A percentile compares a stretch with the other conserved stretches of the same genome.
Evolutionary conservation across 1,284 basidiomycete species (phyloP).

Genomic region (Peniophora sp.): DNA sequence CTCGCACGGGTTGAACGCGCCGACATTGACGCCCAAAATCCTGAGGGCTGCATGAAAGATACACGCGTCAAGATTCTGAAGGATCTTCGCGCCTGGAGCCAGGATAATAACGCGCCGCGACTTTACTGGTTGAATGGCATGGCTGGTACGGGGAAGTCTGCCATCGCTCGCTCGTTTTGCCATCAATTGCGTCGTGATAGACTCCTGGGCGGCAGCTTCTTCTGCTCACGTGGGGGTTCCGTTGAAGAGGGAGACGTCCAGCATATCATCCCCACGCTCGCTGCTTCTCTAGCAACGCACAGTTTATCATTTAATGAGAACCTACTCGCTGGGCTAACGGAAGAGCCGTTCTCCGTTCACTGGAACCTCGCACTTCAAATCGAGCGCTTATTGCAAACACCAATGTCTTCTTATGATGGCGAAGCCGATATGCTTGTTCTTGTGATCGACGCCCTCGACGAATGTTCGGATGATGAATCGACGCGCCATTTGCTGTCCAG

Average conservation of each 20-base stretch:
- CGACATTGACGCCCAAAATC: not conserved
- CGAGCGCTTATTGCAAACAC: not conserved
- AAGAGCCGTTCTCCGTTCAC: not conserved
- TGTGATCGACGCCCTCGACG: not conserved
- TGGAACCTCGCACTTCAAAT: not conserved
- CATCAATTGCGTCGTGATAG: constrained; percentile 1
- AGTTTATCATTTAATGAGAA: not conserved
- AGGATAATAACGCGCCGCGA: constrained; percentile 1
- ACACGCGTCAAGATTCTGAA: constrained; percentile 11
- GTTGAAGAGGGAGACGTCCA: not conserved
- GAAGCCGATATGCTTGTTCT: not conserved
- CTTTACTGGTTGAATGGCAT: constrained; percentile 18
- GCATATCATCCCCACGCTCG: not conserved
- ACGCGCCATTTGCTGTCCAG: not conserved
- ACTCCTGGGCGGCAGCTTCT: constrained; percentile 13
- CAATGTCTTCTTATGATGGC: not conserved
- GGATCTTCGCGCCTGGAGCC: constrained; percentile 9
- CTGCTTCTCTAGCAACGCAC: not conserved
- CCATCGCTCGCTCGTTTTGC: constrained; percentile 13
- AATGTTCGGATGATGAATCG: not conserved
- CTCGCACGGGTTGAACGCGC: not conserved
- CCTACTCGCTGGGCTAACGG: not conserved
- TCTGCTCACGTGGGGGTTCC: constrained; percentile 10
- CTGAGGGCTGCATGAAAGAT: constrained; percentile 3
- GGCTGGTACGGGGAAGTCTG: constrained; percentile 18